Conservation (phyloP, 805 yeast genomes). For the Hanseniaspora lachancei region DNA sequence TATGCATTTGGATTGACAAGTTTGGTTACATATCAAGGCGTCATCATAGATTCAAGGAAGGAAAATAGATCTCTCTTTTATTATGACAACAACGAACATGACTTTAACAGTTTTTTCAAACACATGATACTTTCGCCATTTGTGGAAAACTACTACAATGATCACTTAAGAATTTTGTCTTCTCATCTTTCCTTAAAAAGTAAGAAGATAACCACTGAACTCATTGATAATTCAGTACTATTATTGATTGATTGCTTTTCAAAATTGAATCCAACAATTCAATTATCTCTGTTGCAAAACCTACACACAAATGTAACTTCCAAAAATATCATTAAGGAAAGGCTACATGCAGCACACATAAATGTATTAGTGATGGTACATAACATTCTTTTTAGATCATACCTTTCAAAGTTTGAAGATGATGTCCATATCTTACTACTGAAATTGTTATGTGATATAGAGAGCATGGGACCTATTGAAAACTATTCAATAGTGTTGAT, state of each 20-base stretch:
- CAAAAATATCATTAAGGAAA: constrained; percentile 25
- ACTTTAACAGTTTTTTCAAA: constrained; percentile 26
- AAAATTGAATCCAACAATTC: constrained; percentile 59
- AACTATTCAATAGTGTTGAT: neutral
- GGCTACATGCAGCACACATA: constrained; percentile 39
- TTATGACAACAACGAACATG: constrained; percentile 20
- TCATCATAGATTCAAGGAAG: constrained; percentile 2
- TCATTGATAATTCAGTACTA: neutral
- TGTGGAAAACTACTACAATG: constrained; percentile 31
- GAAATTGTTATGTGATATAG: neutral
- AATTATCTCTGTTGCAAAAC: constrained; percentile 75
- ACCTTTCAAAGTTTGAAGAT: neutral
- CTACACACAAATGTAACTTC: constrained; percentile 45
- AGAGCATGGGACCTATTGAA: neutral
- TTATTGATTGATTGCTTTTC: constrained; percentile 63
- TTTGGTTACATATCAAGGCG: constrained; percentile 27
- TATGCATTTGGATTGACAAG: constrained; percentile 44
- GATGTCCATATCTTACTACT: neutral
- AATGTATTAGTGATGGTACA: constrained; percentile 56
- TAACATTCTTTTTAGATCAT: constrained; percentile 25
- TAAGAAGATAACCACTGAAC: constrained; percentile 1
- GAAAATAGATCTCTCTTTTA: constrained; percentile 15
- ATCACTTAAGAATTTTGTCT: constrained; percentile 29
- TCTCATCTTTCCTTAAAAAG: neutral
- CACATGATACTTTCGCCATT: constrained; percentile 27